Evolutionary conservation across 1,284 basidiomycete species (phyloP), one percentile per base, ranked within the genome.

Genomic region (Pseudozyma thailandica): DNA sequence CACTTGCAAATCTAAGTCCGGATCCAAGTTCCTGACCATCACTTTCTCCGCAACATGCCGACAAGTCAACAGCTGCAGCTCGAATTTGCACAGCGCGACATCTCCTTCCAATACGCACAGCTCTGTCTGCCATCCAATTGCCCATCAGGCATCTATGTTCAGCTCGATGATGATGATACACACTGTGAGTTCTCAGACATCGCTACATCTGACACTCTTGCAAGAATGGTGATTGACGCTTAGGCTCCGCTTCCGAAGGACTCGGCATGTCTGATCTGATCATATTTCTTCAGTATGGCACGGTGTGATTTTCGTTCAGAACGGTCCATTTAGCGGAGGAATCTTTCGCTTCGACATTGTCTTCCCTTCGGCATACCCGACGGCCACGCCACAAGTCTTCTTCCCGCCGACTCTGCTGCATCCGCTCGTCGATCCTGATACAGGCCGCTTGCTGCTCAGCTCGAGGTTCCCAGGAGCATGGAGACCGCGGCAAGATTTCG

Each of bases 341-440:
- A 57, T 78, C 35, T 75, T 77, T 45, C 61, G 72, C n/a, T 78
- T 78, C 55, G 66, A 77, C 46, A 64, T 78, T 43, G 65, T 68
- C 23, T 77, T 75, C 38, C 69, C 73, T 0, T 27, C 62, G 1
- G 26, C 41, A 10, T 78, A 60, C 21, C 75, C 72, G 0, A 47
- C 42, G 8, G 37, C 68, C 4, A 70, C 66, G 1, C 77, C 77
- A 1, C 65, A 72, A 30, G 69, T 75, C 13, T 71, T 47, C 27
- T 77, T 78, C 37, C 68, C 68, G 12, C 65, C 66, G 0, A 72
- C 70, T 1, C 43, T 76, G 9, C 47, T 77, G 1, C 77, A 78
- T 33, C 77, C 77, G 4, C 54, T 78, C 1, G 68, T 78, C 5
- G 65, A 77, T n/a, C 72, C 71, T 2, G 51, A 63, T 25, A 48